Evolutionary conservation across 2,329 filamentous ascomycete genomes (phyloP).

Genomic region (Fusarium sp.): DNA sequence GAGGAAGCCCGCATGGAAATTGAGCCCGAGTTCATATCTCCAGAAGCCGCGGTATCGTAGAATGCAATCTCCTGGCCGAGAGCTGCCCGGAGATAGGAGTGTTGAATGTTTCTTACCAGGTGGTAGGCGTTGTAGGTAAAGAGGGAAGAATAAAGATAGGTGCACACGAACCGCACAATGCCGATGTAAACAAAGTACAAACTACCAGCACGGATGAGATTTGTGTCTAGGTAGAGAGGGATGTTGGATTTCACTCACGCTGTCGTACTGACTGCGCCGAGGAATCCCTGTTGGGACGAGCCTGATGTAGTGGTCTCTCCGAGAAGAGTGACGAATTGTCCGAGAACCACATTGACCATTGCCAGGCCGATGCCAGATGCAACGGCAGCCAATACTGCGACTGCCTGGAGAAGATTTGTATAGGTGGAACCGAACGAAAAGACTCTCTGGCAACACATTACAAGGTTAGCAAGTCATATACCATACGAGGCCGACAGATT

Average conservation of each 20-base stretch:
- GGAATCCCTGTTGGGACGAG: constrained; percentile 16
- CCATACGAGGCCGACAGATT: background rate
- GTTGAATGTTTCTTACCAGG: constrained; percentile 62
- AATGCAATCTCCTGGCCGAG: constrained; percentile 65
- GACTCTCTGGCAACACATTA: background rate
- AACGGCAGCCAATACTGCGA: background rate
- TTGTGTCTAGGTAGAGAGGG: too few relatives aligned
- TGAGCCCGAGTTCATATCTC: constrained; percentile 1
- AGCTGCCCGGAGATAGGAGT: constrained; percentile 63
- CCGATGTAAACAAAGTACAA: constrained; percentile 73
- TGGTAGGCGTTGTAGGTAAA: constrained; percentile 66
- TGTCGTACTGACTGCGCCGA: background rate
- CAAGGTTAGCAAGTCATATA: background rate
- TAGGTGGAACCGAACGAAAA: background rate
- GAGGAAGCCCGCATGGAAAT: constrained; percentile 52
- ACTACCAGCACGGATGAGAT: too few relatives aligned
- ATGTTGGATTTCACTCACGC: background rate
- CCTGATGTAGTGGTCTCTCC: constrained; percentile 26
- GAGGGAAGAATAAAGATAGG: constrained; percentile 60
- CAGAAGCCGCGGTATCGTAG: background rate
- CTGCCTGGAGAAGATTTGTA: background rate
- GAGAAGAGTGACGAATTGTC: constrained; percentile 48
- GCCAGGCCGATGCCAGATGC: constrained; percentile 44
- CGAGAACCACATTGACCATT: constrained; percentile 50
- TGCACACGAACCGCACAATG: constrained; percentile 63